Evolutionary conservation across 441 rosid genomes (phyloP), one percentile per base, ranked within the genome.

Genomic region (Rhodomyrtus psidioides): DNA sequence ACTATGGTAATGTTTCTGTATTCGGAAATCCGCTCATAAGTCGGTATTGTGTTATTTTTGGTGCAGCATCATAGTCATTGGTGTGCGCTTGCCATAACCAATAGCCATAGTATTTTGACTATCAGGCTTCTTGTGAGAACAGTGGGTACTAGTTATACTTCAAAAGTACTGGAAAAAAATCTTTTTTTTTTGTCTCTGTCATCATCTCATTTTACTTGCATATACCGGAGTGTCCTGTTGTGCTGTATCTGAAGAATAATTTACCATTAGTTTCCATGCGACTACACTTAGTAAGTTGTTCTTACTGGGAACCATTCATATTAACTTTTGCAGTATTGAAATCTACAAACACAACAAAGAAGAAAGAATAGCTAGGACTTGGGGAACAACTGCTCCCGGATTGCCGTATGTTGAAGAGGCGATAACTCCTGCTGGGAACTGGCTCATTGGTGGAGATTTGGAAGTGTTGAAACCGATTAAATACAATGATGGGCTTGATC

Each of bases 401-500:
- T 87, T 97, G 88, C 99, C 99, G n/a, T 97, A 96, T 56, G 97
- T 93, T 16, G 99, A 96, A 83, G 95, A 95, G 89, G 86, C 85
- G 58, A 95, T 95, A 24, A 84, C 93, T 54, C 90, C 93, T 8
- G 91, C 98, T 83, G 99, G 98, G 75, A 95, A 95, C 86, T 97
- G 98, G 97, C 94, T 97, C 58, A 91, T 97, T 49, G 98, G 99
- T 81, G 99, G 99, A 28, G 97, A 97, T 87, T 84, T 97, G 86
- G 94, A 97, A 91, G 96, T 96, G 49, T 87, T 95, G 88, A 83
- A 92, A 87, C 92, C 97, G 17, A 89, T 97, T 74, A 95, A 92
- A 89, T 96, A 96, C 39, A 92, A 96, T 30, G 99, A 97, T 4
- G 99, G 99, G 57, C 99, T 97, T 86, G 99, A 97, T 92, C 95